Conservation (phyloP, 2,329 filamentous ascomycete species). For the Sarocladium kiliense region DNA sequence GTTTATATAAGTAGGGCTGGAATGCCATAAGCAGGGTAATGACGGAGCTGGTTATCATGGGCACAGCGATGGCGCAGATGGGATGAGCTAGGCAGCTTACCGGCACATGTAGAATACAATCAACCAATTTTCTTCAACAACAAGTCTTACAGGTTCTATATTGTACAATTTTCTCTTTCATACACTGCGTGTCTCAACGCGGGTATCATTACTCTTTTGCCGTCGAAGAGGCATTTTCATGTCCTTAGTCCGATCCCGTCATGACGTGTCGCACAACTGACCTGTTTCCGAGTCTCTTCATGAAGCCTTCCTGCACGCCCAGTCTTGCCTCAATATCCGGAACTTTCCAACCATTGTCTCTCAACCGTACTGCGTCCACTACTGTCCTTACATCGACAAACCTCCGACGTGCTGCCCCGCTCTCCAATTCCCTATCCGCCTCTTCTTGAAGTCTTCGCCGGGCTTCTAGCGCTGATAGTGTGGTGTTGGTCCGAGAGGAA, state of each 20-base stretch:
- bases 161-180: not conserved
- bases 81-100: not conserved
- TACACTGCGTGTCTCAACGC: constrained; percentile 4
- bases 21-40: not conserved
- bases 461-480: constrained; percentile 44
- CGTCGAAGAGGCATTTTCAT: not conserved
- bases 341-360: constrained; percentile 30
- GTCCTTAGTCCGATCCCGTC: constrained; percentile 10
- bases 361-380: constrained; percentile 39
- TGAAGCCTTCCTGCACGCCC: constrained; percentile 38
- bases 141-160: not conserved
- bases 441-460: constrained; percentile 37
- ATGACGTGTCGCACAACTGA: constrained; percentile 33
- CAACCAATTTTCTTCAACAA: too few species aligned
- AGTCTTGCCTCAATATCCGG: constrained; percentile 42
- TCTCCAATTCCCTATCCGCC: constrained; percentile 39
- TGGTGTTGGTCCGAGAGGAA: constrained; percentile 35
- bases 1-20: not conserved
- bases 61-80: constrained; percentile 4
- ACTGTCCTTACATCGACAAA: constrained; percentile 44
- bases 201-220: constrained; percentile 2
- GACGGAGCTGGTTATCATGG: not conserved
- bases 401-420: constrained; percentile 29
- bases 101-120: not conserved
- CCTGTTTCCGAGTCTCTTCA: constrained; percentile 36